Evolutionary conservation across 2,329 filamentous ascomycete genomes (phyloP), one percentile per base, ranked within the genome.

Genomic region (Pezicula rhizophila): DNA sequence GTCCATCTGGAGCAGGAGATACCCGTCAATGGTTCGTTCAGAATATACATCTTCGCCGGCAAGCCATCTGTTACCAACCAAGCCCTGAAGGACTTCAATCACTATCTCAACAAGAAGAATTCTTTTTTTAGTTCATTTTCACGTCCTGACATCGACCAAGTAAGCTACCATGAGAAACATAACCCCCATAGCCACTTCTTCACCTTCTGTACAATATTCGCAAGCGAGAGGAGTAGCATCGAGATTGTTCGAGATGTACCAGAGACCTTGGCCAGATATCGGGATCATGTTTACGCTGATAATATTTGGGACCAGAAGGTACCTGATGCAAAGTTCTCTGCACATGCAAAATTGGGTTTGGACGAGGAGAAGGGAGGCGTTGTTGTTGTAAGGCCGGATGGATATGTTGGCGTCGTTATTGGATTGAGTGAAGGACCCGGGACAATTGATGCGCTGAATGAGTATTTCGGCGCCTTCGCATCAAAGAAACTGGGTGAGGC

Each of bases 1-100:
- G 89, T 95, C 1, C 87, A 95, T 60, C 76, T 96, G 8, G 91
- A 96, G 69, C 90, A 96, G 67, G 87, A 95, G 63, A 78, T 96
- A 28, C 90, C 90, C 0, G 74, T 91, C 51, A 96, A 96, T 67
- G 90, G 90, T 39, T 84, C 89, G 2, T 96, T 91, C 75, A 80
- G 90, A 48, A 76, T 96, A 52, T 95, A 90, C 65, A 68, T 96
- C 54, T 95, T 95, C 65, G 89, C 80, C n/a, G 91, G 91, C 49
- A 74, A 76, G 38, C 81, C 81, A 8, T 63, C 70, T 12, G 72
- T 74, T 42, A 84, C 81, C 11, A 72, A 74, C 38, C 68, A 69
- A 42, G 87, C 90, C 0, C 72, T 96, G 18, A 64, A 71, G 15
- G 88, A 95, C 62, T 79, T 96, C 42, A 81, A 83, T 5, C 67